Conservation (phyloP, 139 green algal genomes). For the Micromonas commoda region DNA sequence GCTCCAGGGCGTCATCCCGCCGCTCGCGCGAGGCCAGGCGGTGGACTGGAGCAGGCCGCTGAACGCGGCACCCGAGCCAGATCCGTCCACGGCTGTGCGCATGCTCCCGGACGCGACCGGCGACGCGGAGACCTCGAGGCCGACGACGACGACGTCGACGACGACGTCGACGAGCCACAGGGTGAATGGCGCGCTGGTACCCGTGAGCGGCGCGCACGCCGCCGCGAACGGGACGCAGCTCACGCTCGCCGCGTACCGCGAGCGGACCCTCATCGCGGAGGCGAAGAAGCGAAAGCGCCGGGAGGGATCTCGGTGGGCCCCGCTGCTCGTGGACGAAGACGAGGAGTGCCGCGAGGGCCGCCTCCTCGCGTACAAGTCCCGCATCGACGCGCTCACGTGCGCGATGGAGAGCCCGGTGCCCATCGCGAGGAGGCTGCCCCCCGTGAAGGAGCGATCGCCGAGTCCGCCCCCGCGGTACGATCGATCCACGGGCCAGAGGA, state of each 20-base stretch:
- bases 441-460: no score
- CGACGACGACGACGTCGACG: not conserved
- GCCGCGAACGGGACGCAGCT: no score
- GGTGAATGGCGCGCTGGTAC: not conserved
- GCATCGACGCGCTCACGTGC: not conserved
- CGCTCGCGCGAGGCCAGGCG: not conserved
- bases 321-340: not conserved
- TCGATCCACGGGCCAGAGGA: conserved; percentile 56
- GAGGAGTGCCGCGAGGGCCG: not conserved
- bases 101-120: not conserved
- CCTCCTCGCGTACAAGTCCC: not conserved
- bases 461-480: conserved; percentile 90
- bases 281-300: not conserved
- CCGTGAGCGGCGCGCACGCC: no score
- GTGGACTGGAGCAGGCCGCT: no score
- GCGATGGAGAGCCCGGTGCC: no score
- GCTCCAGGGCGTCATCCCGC: not conserved
- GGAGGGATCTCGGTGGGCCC: not conserved
- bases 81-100: no score
- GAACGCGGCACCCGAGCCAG: no score
- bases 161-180: not conserved
- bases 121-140: not conserved
- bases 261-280: not conserved
- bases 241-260: not conserved
- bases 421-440: no score